Conservation (phyloP, 192 early-diverging fungal species). For the Nowakowskiella sp. region DNA sequence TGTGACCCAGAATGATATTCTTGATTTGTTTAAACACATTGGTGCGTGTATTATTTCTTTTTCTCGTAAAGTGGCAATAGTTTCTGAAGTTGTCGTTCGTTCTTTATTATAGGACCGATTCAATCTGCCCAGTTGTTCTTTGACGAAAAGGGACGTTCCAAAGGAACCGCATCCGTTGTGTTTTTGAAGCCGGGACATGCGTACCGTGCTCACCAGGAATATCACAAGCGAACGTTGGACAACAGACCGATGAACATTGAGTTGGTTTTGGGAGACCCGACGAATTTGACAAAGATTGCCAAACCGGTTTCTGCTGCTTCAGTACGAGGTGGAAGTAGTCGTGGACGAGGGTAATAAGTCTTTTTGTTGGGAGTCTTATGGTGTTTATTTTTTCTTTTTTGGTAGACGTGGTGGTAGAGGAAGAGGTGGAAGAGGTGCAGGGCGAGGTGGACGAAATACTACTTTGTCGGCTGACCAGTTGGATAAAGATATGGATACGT, state of each 20-base stretch:
- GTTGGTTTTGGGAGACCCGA: too few species aligned
- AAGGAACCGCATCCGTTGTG: constrained; percentile 37
- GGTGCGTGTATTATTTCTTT: constrained; percentile 21
- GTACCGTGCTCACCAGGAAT: constrained; percentile 29
- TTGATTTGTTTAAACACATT: constrained; percentile 35
- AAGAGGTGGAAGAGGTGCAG: too few species aligned
- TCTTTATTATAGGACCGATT: constrained; percentile 30
- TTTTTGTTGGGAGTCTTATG: too few species aligned
- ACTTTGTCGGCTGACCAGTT: too few species aligned
- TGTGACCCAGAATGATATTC: constrained; percentile 34
- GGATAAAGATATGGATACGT: too few species aligned
- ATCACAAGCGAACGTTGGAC: constrained; percentile 40
- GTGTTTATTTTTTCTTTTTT: too few species aligned
- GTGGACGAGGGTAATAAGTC: too few species aligned
- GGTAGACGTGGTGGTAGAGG: too few species aligned
- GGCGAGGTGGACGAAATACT: too few species aligned
- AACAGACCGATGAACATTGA: constrained; percentile 41
- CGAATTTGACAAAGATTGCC: too few species aligned
- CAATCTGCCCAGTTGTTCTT: constrained; percentile 31
- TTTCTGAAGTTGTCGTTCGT: not conserved
- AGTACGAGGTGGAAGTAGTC: too few species aligned
- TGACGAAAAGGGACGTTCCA: constrained; percentile 32
- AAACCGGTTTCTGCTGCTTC: constrained; percentile 5
- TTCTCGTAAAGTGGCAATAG: not conserved
- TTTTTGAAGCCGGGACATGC: constrained; percentile 23